phyloP scores from a whole-genome alignment of 495 filamentous ascomycete genomes.

The Platismatia glauca region DNA sequence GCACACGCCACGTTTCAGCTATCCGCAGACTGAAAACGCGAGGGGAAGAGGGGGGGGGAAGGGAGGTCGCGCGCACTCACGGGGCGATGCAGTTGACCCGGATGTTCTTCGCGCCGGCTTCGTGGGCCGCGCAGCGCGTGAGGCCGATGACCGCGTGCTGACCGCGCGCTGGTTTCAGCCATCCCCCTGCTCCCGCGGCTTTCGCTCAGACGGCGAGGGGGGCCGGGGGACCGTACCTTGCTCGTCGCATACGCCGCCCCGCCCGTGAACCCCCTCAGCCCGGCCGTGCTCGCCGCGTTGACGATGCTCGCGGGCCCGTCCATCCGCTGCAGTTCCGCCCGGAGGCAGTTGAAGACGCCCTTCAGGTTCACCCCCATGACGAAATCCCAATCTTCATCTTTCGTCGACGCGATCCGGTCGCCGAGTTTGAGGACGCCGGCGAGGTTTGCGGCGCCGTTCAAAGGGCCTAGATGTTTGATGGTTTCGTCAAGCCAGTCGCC shows the following conservation, averaged over 20 bases:
- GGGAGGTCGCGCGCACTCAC: constrained; percentile 25
- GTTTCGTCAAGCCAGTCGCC: constrained; percentile 40
- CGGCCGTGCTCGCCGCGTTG: constrained; percentile 48
- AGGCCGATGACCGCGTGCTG: constrained; percentile 50
- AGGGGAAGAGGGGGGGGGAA: background rate
- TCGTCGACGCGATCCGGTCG: constrained; percentile 31
- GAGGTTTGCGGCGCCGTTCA: constrained; percentile 53
- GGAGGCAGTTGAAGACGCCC: constrained; percentile 49
- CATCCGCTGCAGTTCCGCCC: constrained; percentile 41
- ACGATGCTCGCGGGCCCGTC: constrained; percentile 42
- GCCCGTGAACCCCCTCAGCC: constrained; percentile 40
- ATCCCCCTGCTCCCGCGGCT: too few species aligned
- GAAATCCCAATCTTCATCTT: constrained; percentile 44
- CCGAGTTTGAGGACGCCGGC: constrained; percentile 42
- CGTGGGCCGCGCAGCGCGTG: constrained; percentile 48
- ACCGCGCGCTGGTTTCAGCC: too few species aligned
- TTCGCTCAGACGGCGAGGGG: background rate
- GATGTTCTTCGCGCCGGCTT: constrained; percentile 44
- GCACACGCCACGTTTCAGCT: too few species aligned
- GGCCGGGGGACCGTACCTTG: constrained; percentile 34
- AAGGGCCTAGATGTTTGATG: constrained; percentile 34
- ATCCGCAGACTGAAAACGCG: background rate
- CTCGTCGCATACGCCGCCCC: constrained; percentile 46
- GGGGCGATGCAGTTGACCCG: constrained; percentile 52
- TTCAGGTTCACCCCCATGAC: constrained; percentile 48